Base-by-base conservation (phyloP, 352 stramenopile genomes). In the Globisporangium sylvaticum region DNA sequence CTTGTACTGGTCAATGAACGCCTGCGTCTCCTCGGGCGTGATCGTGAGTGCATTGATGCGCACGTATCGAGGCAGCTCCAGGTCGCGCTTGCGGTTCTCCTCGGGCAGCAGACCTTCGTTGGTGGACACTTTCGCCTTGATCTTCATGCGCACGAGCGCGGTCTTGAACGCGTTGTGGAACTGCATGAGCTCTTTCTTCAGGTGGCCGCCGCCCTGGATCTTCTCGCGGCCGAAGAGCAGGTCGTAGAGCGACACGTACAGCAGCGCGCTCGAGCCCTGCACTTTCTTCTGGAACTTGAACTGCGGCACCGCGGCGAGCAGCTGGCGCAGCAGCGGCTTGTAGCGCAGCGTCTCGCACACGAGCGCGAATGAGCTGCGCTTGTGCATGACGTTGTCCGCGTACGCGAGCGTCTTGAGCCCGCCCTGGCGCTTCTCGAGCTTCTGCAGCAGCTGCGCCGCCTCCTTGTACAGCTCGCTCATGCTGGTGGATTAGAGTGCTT, bases 41-140 rank as follows among this genome's bases (percentile, higher is more conserved):
- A 83, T 81, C 60, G 88, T 79, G 10, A 98, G 71, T 31, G 90
- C 96, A 79, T 99, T 99, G 29, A 98, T 81, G 44, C 97, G 94
- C 64, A 98, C 90, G 66, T 98, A 99, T 3, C 89, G 84, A 46
- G 89, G 87, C 24, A 96, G 71, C 34, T 78, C 71, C 15, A 90
- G 68, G 58, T 91, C 75, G 37, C 79, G 79, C 57, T 89, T 81
- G 54, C 88, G 84, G 72, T 95, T 93, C 66, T 92, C 84, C 44
- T 83, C 80, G 24, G 87, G 87, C 60, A 96, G 65, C 25, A 97
- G 75, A 29, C 83, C 84, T 63, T 95, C 87, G 68, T 92, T 90
- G 24, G 73, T 81, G n/a, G 76, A 68, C 42, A 94, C 89, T 62
- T 91, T 92, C 52, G 74, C 73, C 50, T 89, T 87, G 71, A 92